Base-by-base conservation (phyloP, 129 eudicot species). In the Smallanthus sonchifolius region DNA sequence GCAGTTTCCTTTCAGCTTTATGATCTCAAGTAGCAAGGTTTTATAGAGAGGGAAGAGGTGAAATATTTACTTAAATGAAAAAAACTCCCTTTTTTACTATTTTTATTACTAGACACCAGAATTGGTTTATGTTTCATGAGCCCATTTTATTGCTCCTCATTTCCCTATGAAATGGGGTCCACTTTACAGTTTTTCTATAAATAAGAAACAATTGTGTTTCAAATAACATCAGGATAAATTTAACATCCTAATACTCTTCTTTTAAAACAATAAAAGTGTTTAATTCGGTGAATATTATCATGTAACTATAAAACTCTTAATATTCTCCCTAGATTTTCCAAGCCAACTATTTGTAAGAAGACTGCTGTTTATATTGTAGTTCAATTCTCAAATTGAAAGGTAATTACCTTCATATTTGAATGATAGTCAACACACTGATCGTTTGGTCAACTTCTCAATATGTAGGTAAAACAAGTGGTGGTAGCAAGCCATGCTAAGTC, bases 11-110 rank as follows among this genome's bases (percentile, higher is more conserved):
- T 88, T 73, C 88, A 86, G 69, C 82, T 88, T 65, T 88, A 88
- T 77, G 95, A 88, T 86, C 88, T 88, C 80, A 88, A 88, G 88
- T 87, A 83, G 68, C 95, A 88, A 79, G 95, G 91, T 47, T 86
- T 81, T 73, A 86, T 88, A 54, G 95, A 88, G 77, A 86, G 95
- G 65, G 85, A 88, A 56, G 95, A 88, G 88, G 77, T 73, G 47
- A 57, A 59, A 10, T 59, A 4, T 57, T 40, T 72, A 34, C 61
- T 10, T 55, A 72, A 15, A 56, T 40, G 5, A 20, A 57, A 54
- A 4, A 16, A 15, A 10, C n/a, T 56, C 28, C n/a, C 9, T 30
- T 24, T 30, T 32, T 30, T 11, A 19, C 17, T 3, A 32, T 59
- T 30, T 30, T 13, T 30, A 13, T 54, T 5, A 59, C 39, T 11